Percentiles rank a stretch among this genome's conserved stretches.
phyloP scores from a whole-genome alignment of 2,329 filamentous ascomycete genomes.

The Septoria linicola region DNA sequence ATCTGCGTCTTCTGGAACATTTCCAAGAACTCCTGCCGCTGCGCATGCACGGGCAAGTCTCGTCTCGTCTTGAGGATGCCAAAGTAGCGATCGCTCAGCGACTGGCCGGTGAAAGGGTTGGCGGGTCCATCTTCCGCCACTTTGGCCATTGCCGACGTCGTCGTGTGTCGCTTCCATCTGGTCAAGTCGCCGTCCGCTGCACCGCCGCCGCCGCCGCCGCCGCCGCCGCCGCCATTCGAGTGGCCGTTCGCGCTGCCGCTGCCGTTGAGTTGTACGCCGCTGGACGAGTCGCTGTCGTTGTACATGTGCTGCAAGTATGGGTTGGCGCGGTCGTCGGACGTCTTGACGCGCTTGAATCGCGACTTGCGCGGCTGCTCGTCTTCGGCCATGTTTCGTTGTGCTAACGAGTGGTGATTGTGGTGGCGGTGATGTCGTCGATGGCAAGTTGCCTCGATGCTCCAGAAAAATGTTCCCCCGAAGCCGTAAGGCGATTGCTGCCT shows the following conservation, averaged over 20 bases:
- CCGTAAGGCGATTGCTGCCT: not conserved
- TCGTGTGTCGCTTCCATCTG: slow-evolving; percentile 72
- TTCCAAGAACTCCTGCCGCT: slow-evolving; percentile 87
- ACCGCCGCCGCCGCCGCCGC: not conserved
- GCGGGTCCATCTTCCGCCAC: slow-evolving; percentile 73
- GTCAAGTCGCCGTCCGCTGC: slow-evolving; percentile 46
- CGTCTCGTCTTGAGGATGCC: slow-evolving; percentile 80
- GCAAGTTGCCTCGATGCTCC: not conserved
- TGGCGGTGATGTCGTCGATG: slow-evolving; percentile 6
- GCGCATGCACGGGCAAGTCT: slow-evolving; percentile 86
- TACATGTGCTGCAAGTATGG: slow-evolving; percentile 92
- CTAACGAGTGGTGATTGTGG: not conserved
- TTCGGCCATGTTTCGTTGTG: slow-evolving; percentile 50
- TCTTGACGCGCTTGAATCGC: slow-evolving; percentile 51
- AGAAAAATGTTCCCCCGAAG: slow-evolving; percentile 3
- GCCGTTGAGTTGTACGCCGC: slow-evolving; percentile 26
- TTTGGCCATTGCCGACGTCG: slow-evolving; percentile 72
- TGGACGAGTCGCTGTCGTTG: slow-evolving; percentile 44
- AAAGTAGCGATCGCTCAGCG: slow-evolving; percentile 82
- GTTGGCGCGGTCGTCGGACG: slow-evolving; percentile 63
- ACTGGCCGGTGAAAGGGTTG: slow-evolving; percentile 80
- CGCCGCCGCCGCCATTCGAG: not conserved
- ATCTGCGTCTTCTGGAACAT: slow-evolving; percentile 94
- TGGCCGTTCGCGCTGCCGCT: slow-evolving; percentile 33
- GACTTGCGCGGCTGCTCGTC: slow-evolving; percentile 29